phyloP scores from a whole-genome alignment of 192 early-diverging fungal species.

The Coemansia sp. region DNA sequence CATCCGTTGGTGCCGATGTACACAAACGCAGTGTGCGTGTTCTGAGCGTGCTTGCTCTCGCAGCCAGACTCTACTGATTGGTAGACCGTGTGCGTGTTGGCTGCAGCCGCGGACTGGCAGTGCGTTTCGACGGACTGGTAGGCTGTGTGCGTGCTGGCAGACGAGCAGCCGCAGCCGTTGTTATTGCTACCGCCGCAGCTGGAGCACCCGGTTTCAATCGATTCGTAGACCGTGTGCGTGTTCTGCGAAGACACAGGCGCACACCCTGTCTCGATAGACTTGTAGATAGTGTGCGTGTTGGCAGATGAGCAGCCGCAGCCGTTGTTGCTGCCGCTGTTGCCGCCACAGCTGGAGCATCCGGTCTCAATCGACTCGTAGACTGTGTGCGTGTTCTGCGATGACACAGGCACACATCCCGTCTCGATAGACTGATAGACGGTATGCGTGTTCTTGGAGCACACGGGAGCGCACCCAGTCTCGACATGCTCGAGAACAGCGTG shows the following conservation, averaged over 20 bases:
- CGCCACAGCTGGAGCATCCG: background rate
- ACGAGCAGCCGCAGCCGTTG: background rate
- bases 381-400: constrained; percentile 17
- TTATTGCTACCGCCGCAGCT: background rate
- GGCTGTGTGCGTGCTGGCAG: constrained; percentile 29
- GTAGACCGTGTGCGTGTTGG: constrained; percentile 12
- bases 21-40: constrained; percentile 11
- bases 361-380: constrained; percentile 16
- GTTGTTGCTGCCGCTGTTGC: background rate
- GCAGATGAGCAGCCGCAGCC: background rate
- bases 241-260: background rate
- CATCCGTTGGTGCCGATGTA: constrained; percentile 11
- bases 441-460: background rate
- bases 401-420: background rate
- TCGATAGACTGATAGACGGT: constrained; percentile 3
- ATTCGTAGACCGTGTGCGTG: constrained; percentile 24
- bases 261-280: constrained; percentile 20
- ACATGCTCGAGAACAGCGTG: constrained; percentile 7
- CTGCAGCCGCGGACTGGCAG: background rate
- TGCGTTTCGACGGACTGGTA: constrained; percentile 24
- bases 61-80: constrained; percentile 19
- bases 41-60: constrained; percentile 7
- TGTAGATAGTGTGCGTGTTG: constrained; percentile 21
- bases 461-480: background rate
- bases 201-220: constrained; percentile 3